Conservation (phyloP, 2,329 filamentous ascomycete genomes). For the Helminthosporium solani region DNA sequence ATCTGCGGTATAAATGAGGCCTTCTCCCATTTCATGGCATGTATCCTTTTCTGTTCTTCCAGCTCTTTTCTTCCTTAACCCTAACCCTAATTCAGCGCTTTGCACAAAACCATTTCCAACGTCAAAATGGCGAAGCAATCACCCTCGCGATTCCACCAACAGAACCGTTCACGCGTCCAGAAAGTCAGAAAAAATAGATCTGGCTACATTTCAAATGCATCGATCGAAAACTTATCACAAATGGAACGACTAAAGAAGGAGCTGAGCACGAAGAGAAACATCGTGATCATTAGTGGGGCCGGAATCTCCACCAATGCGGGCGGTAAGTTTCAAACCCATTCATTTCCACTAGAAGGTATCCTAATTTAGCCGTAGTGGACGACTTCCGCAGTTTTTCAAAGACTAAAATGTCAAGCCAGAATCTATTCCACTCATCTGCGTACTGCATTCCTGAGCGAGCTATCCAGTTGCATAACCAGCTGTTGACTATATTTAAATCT, state of each 20-base stretch:
- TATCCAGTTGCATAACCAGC: constrained; percentile 5
- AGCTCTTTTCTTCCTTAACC: constrained; percentile 7
- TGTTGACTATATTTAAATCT: constrained; percentile 9
- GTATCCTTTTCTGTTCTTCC: constrained; percentile 6
- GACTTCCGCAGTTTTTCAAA: constrained; percentile 6
- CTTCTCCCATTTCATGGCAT: constrained; percentile 6
- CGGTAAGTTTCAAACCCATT: constrained; percentile 6
- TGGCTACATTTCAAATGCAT: constrained; percentile 6
- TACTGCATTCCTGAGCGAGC: constrained; percentile 5
- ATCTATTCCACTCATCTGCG: constrained; percentile 4
- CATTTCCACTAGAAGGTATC: constrained; percentile 8
- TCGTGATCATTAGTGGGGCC: constrained; percentile 5
- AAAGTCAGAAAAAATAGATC: constrained; percentile 7
- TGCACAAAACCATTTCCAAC: constrained; percentile 3
- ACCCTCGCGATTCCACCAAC: neutral
- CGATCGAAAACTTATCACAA: constrained; percentile 4
- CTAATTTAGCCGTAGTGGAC: constrained; percentile 6
- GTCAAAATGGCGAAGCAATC: constrained; percentile 5
- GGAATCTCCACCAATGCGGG: constrained; percentile 4
- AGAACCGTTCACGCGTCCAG: constrained; percentile 3
- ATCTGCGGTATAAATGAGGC: constrained; percentile 4
- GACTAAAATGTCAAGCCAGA: constrained; percentile 7
- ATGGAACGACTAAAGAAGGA: constrained; percentile 6
- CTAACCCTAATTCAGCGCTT: constrained; percentile 5
- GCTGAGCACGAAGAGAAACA: constrained; percentile 5